Evolutionary conservation across 2,329 filamentous ascomycete genomes (phyloP).

Genomic region (Hypoxylon sp.): DNA sequence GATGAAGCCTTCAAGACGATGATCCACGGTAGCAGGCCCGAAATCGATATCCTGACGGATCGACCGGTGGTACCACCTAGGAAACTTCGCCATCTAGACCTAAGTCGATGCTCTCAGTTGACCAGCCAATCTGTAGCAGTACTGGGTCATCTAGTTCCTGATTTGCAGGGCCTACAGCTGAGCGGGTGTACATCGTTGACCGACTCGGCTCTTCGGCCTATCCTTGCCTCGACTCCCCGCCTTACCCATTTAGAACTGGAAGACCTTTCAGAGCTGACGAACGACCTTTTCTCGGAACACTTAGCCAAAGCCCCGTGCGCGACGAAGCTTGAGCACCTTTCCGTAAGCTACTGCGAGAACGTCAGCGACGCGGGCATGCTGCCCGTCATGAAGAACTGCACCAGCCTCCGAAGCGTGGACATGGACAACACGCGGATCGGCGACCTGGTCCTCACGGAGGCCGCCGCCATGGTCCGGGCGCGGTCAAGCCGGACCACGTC

Average conservation of each 20-base stretch:
- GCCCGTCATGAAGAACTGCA: constrained; percentile 81
- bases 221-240: constrained; percentile 79
- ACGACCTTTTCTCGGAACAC: constrained; percentile 76
- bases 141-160: constrained; percentile 79
- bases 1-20: constrained; percentile 80
- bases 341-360: constrained; percentile 89
- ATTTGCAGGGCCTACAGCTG: constrained; percentile 85
- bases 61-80: constrained; percentile 80
- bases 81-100: constrained; percentile 83
- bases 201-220: constrained; percentile 76
- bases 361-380: constrained; percentile 87
- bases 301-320: constrained; percentile 83
- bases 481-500: constrained; percentile 64
- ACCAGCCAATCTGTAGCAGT: constrained; percentile 78
- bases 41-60: constrained; percentile 84
- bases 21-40: constrained; percentile 79
- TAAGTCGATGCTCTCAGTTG: constrained; percentile 81
- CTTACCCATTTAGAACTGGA: constrained; percentile 92
- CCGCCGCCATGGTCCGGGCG: constrained; percentile 79
- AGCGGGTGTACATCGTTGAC: constrained; percentile 81
- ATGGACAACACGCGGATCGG: constrained; percentile 95
- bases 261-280: constrained; percentile 82
- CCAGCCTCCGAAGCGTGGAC: constrained; percentile 75
- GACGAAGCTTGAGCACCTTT: constrained; percentile 78
- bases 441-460: constrained; percentile 86